A percentile compares a stretch with the other conserved stretches of the same genome.
phyloP scores from a whole-genome alignment of 2,329 filamentous ascomycete species.

The Orbilia javanica region DNA sequence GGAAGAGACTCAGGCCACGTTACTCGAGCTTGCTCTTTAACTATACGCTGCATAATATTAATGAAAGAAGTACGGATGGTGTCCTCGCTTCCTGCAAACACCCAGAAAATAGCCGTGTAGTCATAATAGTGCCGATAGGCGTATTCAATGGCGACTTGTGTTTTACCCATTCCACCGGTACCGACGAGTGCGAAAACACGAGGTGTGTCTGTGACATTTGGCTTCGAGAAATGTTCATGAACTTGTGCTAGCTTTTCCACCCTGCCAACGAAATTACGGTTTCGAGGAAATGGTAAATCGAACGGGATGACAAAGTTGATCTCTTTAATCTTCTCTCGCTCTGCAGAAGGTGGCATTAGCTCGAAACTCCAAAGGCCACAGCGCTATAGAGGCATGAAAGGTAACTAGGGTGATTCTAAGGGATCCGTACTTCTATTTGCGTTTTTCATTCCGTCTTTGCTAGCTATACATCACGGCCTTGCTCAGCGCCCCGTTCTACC shows the following conservation, averaged over 20 bases:
- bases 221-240: slow-evolving; percentile 7
- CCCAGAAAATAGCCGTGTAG: slow-evolving; percentile 62
- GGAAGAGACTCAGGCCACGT: slow-evolving; percentile 5
- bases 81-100: slow-evolving; percentile 54
- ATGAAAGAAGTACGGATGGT: slow-evolving; percentile 13
- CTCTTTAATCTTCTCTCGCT: not conserved
- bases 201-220: not conserved
- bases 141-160: slow-evolving; percentile 13
- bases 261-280: slow-evolving; percentile 23
- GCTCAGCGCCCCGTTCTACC: not conserved
- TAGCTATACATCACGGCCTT: slow-evolving; percentile 4
- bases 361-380: too few species aligned
- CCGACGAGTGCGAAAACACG: not conserved
- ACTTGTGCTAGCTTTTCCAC: slow-evolving; percentile 8
- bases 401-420: not conserved
- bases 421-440: not conserved
- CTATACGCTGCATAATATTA: slow-evolving; percentile 25
- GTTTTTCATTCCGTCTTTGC: not conserved
- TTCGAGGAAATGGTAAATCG: slow-evolving; percentile 9
- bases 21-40: slow-evolving; percentile 1
- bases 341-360: not conserved
- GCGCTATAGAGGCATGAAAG: not conserved
- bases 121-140: slow-evolving; percentile 27
- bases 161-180: slow-evolving; percentile 20
- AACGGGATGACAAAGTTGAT: slow-evolving; percentile 12